Conservation (phyloP, 805 yeast genomes). For the Starmerella vaccinii region DNA sequence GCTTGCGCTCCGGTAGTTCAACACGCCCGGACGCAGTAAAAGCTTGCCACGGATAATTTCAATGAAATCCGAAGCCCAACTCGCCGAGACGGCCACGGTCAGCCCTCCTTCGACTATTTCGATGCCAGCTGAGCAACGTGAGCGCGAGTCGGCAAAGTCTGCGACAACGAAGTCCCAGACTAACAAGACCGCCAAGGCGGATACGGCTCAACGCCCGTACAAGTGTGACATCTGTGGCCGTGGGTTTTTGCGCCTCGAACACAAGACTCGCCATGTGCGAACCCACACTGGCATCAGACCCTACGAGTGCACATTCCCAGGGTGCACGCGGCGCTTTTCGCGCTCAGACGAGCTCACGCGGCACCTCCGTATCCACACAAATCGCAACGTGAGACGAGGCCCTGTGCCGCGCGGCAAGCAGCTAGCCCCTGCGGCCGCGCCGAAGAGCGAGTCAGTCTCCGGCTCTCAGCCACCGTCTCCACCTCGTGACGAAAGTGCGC, state of each 20-base stretch:
- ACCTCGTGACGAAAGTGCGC: slow-evolving; percentile 1
- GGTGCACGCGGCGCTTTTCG: slow-evolving; percentile 67
- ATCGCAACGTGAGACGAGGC: slow-evolving; percentile 23
- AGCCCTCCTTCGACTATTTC: slow-evolving; percentile 1
- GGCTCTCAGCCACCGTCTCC: slow-evolving; percentile 10
- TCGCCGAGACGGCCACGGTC: slow-evolving; percentile 2
- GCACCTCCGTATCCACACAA: slow-evolving; percentile 66
- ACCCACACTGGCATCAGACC: slow-evolving; percentile 94
- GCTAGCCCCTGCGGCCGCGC: slow-evolving; percentile 12
- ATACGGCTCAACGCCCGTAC: slow-evolving; percentile 52
- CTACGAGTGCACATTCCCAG: slow-evolving; percentile 67
- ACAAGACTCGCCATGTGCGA: slow-evolving; percentile 81
- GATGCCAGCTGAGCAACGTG: slow-evolving; percentile 5
- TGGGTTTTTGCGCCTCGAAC: slow-evolving; percentile 81
- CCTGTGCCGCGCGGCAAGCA: slow-evolving; percentile 19
- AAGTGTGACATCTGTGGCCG: slow-evolving; percentile 75
- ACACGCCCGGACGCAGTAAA: not conserved
- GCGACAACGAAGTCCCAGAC: not conserved
- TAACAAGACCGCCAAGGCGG: slow-evolving; percentile 8
- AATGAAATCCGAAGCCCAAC: slow-evolving; percentile 6
- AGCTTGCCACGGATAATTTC: not conserved
- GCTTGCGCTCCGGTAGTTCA: not conserved
- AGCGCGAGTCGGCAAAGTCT: slow-evolving; percentile 7
- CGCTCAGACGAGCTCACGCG: slow-evolving; percentile 80
- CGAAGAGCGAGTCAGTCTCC: slow-evolving; percentile 1